Conservation (phyloP, 2,329 filamentous ascomycete species). For the Cladosporium velox region DNA sequence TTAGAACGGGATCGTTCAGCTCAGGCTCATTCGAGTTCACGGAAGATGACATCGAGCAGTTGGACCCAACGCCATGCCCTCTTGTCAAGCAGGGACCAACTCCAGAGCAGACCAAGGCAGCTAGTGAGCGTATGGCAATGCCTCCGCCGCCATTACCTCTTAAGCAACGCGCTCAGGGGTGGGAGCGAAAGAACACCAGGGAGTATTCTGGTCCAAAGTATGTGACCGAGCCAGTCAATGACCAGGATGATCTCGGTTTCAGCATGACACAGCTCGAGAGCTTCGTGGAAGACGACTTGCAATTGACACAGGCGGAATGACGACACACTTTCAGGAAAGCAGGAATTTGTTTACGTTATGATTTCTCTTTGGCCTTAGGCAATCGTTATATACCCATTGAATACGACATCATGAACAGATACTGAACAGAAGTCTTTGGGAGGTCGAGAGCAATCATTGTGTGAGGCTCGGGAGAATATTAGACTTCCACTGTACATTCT, state of each 20-base stretch:
- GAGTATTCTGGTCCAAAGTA: neutral
- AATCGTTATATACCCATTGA: neutral
- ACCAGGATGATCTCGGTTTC: slow-evolving; percentile 26
- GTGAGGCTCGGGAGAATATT: neutral
- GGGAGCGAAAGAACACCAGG: no score
- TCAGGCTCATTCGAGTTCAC: slow-evolving; percentile 45
- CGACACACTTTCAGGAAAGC: neutral
- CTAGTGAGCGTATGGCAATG: slow-evolving; percentile 21
- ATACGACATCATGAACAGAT: neutral
- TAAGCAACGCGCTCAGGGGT: neutral
- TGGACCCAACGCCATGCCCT: slow-evolving; percentile 27
- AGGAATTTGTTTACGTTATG: neutral
- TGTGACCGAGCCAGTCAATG: neutral
- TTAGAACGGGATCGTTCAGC: slow-evolving; percentile 36
- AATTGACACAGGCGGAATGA: slow-evolving; percentile 34
- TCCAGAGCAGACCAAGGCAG: slow-evolving; percentile 4
- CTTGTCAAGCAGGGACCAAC: neutral
- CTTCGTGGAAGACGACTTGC: slow-evolving; percentile 39
- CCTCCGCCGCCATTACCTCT: slow-evolving; percentile 24
- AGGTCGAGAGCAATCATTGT: neutral
- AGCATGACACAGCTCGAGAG: slow-evolving; percentile 37
- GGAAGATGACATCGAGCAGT: slow-evolving; percentile 43
- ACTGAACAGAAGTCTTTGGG: neutral
- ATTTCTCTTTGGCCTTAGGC: neutral
- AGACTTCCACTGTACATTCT: neutral